Evolutionary conservation across 1,284 basidiomycete species (phyloP), one percentile per base, ranked within the genome.

Genomic region (Sanghuangporus weigelae): DNA sequence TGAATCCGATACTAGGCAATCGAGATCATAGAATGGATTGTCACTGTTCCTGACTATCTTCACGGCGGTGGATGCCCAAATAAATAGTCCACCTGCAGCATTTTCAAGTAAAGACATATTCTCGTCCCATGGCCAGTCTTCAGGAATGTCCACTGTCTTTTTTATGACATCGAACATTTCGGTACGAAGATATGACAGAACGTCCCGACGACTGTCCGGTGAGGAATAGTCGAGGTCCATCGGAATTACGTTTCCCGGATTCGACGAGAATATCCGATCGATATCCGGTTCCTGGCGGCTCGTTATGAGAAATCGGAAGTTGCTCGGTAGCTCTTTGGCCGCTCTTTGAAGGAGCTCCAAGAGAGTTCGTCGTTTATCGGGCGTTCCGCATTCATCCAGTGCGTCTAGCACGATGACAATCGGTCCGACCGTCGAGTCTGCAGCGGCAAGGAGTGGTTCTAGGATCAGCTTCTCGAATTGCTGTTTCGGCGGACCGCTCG

Each of bases 391-490:
- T 44, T 61, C 60, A 40, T 61, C 60, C n/a, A 61, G 40, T 7
- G 60, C 60, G n/a, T 61, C 60, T 11, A 61, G 49, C 4, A 61
- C 35, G 16, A 61, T 31, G 21, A 55, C 58, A 21, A 76, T 66
- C 5, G 73, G 73, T 67, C 65, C 46, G 68, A 26, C 8, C 49
- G 56, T 26, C 11, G 11, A 7, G 7, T 1, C 14, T 63, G 40
- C 8, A 74, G 63, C 0, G 73, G 68, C n/a, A 16, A 7, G 21
- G 23, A 48, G n/a, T 7, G 49, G 49, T n/a, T 12, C 11, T 31
- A 74, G 67, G 16, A 75, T 57, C 12, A 76, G 65, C 2, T 75
- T 65, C 48, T 74, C 74, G 49, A 73, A 68, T 60, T 75, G 74
- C 35, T 60, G 59, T 16, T 8, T 51, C 2, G 46, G 35, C 10